Percentiles rank a stretch among this genome's conserved stretches.
phyloP scores from a whole-genome alignment of 257 asterid genomes.

The Penstemon davidsonii region DNA sequence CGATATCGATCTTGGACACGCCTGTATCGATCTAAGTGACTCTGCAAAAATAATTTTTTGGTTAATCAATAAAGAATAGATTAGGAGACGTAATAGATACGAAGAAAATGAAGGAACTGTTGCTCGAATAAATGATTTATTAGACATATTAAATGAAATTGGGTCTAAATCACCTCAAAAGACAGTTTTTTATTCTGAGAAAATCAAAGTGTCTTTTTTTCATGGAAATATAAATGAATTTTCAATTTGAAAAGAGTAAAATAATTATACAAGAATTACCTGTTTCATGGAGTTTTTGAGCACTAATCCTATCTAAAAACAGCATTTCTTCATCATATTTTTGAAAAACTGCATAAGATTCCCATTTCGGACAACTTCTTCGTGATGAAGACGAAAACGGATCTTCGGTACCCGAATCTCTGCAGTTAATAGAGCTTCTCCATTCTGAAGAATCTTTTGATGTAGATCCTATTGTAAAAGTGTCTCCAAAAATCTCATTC shows the following conservation, averaged over 20 bases:
- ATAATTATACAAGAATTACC: slow-evolving; percentile 33
- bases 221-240: not conserved
- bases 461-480: slow-evolving; percentile 79
- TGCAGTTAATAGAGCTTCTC: slow-evolving; percentile 72
- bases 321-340: slow-evolving; percentile 93
- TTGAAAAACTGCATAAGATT: slow-evolving; percentile 83
- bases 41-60: slow-evolving; percentile 40
- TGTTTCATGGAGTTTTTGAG: slow-evolving; percentile 86
- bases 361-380: slow-evolving; percentile 95
- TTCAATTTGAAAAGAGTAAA: not conserved
- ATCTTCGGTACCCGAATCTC: slow-evolving; percentile 71
- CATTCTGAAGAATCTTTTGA: slow-evolving; percentile 89
- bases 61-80: not conserved
- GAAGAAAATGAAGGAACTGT: too few species aligned
- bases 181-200: too few species aligned
- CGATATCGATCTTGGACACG: slow-evolving; percentile 83
- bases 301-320: slow-evolving; percentile 70
- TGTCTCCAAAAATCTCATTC: slow-evolving; percentile 62
- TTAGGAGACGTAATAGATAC: too few species aligned
- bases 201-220: too few species aligned
- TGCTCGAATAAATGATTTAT: too few species aligned
- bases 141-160: too few species aligned
- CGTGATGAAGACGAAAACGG: slow-evolving; percentile 86
- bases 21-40: slow-evolving; percentile 71
- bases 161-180: too few species aligned